Conservation (phyloP, 768 basidiomycete genomes). For the Symmetrospora coprosmae region DNA sequence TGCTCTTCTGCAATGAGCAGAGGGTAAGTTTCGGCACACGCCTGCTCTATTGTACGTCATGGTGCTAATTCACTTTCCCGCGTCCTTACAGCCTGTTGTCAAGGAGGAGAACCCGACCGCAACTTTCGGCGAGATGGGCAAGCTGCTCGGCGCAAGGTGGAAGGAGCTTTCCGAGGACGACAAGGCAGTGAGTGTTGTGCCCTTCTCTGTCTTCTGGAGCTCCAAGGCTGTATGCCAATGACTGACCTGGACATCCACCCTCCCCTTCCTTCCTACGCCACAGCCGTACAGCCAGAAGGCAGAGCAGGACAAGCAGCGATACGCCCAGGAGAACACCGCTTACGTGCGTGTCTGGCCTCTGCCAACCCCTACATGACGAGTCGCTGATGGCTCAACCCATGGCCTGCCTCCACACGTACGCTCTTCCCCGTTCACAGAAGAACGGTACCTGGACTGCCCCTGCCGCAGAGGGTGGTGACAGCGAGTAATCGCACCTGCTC, state of each 20-base stretch:
- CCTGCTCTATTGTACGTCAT: background rate
- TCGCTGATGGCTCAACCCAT: background rate
- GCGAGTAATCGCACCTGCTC: background rate
- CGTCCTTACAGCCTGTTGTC: slow-evolving; percentile 41
- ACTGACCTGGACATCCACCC: slow-evolving; percentile 12
- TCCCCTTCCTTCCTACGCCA: slow-evolving; percentile 13
- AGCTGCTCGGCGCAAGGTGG: slow-evolving; percentile 90
- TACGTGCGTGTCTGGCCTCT: slow-evolving; percentile 33
- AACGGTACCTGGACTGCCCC: too few relatives aligned
- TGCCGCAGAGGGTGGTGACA: background rate
- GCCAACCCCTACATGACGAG: background rate
- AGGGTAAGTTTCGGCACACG: slow-evolving; percentile 51
- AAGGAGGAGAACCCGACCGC: slow-evolving; percentile 92
- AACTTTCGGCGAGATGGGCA: slow-evolving; percentile 84
- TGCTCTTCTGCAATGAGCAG: slow-evolving; percentile 98
- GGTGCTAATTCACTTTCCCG: background rate
- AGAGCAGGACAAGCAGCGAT: slow-evolving; percentile 68
- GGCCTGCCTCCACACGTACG: background rate
- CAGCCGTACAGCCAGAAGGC: slow-evolving; percentile 84
- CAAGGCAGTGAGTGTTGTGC: slow-evolving; percentile 56
- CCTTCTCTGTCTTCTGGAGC: background rate
- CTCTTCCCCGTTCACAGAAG: too few relatives aligned
- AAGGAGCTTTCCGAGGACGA: slow-evolving; percentile 82
- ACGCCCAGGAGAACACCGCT: slow-evolving; percentile 53
- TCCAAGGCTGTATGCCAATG: background rate